A percentile compares a stretch with the other conserved stretches of the same genome.
Conservation (phyloP, 192 early-diverging fungal species). For the Geosiphon pyriformis region DNA sequence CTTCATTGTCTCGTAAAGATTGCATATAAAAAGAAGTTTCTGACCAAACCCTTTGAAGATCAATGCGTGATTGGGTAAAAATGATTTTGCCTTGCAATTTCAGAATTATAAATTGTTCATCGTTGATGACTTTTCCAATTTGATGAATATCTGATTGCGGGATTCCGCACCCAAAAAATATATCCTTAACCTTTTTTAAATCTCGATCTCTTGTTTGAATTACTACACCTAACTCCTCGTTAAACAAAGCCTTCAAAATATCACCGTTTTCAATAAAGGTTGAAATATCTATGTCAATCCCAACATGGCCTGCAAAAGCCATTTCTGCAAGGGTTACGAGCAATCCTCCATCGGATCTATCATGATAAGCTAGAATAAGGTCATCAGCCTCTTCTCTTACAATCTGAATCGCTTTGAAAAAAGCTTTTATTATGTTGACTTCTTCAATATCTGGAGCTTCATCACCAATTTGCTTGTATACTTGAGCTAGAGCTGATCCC, state of each 20-base stretch:
- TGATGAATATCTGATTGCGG: slow-evolving; percentile 47
- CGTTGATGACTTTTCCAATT: slow-evolving; percentile 53
- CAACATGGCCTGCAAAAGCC: slow-evolving; percentile 92
- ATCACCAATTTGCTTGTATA: slow-evolving; percentile 77
- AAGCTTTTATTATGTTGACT: slow-evolving; percentile 57
- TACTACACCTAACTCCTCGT: slow-evolving; percentile 97
- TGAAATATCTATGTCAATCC: slow-evolving; percentile 66
- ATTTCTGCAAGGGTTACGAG: slow-evolving; percentile 91
- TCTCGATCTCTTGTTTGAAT: slow-evolving; percentile 71
- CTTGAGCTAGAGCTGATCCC: slow-evolving; percentile 92
- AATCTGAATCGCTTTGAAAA: slow-evolving; percentile 73
- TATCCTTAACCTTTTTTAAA: slow-evolving; percentile 45
- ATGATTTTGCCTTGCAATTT: slow-evolving; percentile 38
- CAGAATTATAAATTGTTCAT: slow-evolving; percentile 52
- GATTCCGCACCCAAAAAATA: slow-evolving; percentile 52
- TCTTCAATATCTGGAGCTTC: slow-evolving; percentile 86
- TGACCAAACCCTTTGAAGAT: slow-evolving; percentile 79
- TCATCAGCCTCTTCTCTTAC: slow-evolving; percentile 37
- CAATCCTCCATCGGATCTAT: slow-evolving; percentile 97
- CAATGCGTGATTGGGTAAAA: slow-evolving; percentile 52
- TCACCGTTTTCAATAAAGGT: slow-evolving; percentile 40
- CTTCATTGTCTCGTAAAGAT: slow-evolving; percentile 81
- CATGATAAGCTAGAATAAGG: slow-evolving; percentile 90
- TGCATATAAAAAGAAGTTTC: slow-evolving; percentile 93
- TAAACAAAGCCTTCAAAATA: slow-evolving; percentile 69